These are phyloP conservation scores for Gloeopeniophorella convolvens DNA, from an alignment of 768 basidiomycete species.

Conservation along the genomic window DNA sequence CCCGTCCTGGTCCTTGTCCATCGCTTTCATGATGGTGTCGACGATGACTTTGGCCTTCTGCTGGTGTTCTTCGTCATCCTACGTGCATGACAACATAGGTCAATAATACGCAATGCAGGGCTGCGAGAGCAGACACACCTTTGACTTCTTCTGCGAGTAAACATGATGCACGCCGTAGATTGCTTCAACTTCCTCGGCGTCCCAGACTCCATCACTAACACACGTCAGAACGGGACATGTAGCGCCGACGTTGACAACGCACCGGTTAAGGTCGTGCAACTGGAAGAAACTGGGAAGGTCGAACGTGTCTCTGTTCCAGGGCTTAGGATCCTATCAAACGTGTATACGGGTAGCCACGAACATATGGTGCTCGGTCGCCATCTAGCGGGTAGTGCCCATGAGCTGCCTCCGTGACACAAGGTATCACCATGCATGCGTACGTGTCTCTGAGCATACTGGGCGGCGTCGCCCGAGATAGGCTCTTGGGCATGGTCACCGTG, in stretches of 20 bases:
- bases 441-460: conserved; percentile 80
- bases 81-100: not conserved
- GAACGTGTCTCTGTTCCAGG: conserved; percentile 62
- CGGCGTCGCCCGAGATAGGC: not conserved
- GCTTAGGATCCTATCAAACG: conserved; percentile 2
- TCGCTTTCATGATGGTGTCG: conserved; percentile 52
- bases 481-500: conserved; percentile 44
- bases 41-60: conserved; percentile 78
- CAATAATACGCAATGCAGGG: not conserved
- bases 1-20: conserved; percentile 77
- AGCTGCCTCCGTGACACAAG: not conserved
- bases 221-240: not conserved
- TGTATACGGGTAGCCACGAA: conserved; percentile 26
- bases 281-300: conserved; percentile 89
- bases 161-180: conserved; percentile 95
- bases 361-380: conserved; percentile 89
- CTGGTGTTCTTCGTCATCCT: conserved; percentile 76
- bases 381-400: too few species aligned
- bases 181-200: conserved; percentile 85
- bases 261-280: conserved; percentile 89
- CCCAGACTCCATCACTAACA: conserved; percentile 72
- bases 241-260: conserved; percentile 22
- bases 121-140: conserved; percentile 33
- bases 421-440: conserved; percentile 43
- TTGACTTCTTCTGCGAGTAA: conserved; percentile 76